Base-by-base conservation (phyloP, 2,329 filamentous ascomycete species). In the Penicillium sp. region DNA sequence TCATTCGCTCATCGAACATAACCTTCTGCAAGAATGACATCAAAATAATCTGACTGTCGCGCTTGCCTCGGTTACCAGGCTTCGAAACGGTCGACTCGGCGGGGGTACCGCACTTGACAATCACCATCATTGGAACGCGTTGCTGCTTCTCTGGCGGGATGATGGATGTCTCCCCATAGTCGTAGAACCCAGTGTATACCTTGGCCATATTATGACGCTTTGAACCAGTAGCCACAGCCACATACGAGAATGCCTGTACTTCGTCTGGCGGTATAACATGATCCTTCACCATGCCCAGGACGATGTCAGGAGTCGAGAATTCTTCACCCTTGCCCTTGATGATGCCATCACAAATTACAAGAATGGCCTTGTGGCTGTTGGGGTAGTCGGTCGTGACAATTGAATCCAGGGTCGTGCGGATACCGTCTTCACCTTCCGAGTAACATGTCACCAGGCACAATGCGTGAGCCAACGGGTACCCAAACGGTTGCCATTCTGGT, bases 201-300 rank as follows among this genome's bases (percentile, higher is more conserved):
- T 97, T 97, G 66, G 94, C 93, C 94, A 97, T 99, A 77, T 97
- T 99, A 85, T 99, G 95, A 66, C 94, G 87, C 80, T 99, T 99
- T 45, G 92, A 90, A 54, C 94, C 94, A 71, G 90, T 94, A 36
- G 94, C 91, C 29, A 99, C 93, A 11, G 94, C 95, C 48, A 99
- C 94, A 64, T 99, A 99, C 1, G 93, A 97, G 75, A 92, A 97
- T 0, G 92, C 84, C 67, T 91, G 82, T 2, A 97, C 94, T 55
- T 97, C 88, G 24, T 95, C 86, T 0, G 87, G 88, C 5, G 86
- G 83, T 7, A 92, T 82, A 2, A 91, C 87, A 67, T 91, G 88
- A 65, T 99, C 94, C 71, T 89, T 94, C 87, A 99, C 90, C 94
- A 99, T 99, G 67, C 86, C 82, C 52, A 99, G 78, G 62, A 89